phyloP scores from a whole-genome alignment of 805 yeast species.

The Pichia manshurica region DNA sequence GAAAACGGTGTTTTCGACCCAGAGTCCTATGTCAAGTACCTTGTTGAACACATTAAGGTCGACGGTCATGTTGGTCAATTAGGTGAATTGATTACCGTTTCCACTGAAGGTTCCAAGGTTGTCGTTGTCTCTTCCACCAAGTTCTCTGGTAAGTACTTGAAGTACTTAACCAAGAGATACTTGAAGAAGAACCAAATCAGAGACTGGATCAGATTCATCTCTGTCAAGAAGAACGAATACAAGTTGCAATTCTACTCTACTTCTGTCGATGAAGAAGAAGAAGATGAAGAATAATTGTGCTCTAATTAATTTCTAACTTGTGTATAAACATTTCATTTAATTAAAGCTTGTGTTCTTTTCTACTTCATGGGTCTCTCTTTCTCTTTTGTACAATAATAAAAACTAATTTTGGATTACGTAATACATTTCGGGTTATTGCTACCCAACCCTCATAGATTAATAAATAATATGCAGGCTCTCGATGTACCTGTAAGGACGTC shows the following conservation, averaged over 20 bases:
- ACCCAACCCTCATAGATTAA: too few species aligned
- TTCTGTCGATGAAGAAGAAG: conserved; percentile 83
- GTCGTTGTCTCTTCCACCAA: conserved; percentile 85
- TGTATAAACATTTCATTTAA: conserved; percentile 7
- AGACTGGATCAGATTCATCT: conserved; percentile 99
- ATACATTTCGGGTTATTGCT: background rate
- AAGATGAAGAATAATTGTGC: conserved; percentile 62
- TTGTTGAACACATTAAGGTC: conserved; percentile 98
- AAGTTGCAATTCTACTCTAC: conserved; percentile 98
- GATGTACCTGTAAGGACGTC: too few species aligned
- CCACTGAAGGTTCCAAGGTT: conserved; percentile 81
- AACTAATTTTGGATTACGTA: background rate
- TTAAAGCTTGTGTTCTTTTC: conserved; percentile 8
- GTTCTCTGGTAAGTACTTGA: conserved; percentile 99
- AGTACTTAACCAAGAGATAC: conserved; percentile 99
- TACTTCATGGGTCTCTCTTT: background rate
- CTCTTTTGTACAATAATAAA: background rate
- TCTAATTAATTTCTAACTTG: conserved; percentile 3
- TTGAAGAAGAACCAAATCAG: conserved; percentile 99
- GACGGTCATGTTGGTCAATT: conserved; percentile 95
- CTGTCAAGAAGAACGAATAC: conserved; percentile 92
- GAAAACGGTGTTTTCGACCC: conserved; percentile 97
- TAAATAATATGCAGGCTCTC: too few species aligned
- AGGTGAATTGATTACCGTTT: conserved; percentile 87
- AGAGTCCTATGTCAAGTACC: conserved; percentile 95